A percentile compares a stretch with the other conserved stretches of the same genome.
Conservation (phyloP, 169 alveolate species). For the Cryptosporidium ubiquitum region DNA sequence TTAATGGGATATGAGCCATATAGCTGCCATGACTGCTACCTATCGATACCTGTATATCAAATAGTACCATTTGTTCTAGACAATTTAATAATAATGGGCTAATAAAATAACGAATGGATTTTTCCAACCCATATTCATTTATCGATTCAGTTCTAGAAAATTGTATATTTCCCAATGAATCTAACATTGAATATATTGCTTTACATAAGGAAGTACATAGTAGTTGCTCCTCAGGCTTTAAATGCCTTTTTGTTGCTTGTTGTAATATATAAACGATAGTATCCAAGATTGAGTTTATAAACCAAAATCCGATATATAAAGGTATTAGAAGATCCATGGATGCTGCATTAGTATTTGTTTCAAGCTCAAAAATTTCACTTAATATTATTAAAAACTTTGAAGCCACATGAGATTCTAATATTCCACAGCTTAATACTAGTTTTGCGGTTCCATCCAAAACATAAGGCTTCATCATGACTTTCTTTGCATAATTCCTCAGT, state of each 20-base stretch:
- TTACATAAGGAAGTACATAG: slow-evolving; percentile 38
- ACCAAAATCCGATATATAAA: slow-evolving; percentile 59
- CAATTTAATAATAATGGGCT: slow-evolving; percentile 3
- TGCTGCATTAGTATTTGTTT: slow-evolving; percentile 15
- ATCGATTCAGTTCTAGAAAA: slow-evolving; percentile 39
- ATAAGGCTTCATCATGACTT: slow-evolving; percentile 11
- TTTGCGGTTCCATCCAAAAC: slow-evolving; percentile 45
- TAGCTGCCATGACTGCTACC: slow-evolving; percentile 69
- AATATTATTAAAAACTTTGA: slow-evolving; percentile 45
- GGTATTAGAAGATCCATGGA: slow-evolving; percentile 59
- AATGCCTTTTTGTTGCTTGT: slow-evolving; percentile 46
- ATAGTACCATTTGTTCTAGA: slow-evolving; percentile 34
- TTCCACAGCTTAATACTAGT: slow-evolving; percentile 54
- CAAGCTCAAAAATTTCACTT: slow-evolving; percentile 30
- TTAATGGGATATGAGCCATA: slow-evolving; percentile 63
- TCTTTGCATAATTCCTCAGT: slow-evolving; percentile 21
- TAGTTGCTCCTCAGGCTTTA: slow-evolving; percentile 40
- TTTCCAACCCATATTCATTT: slow-evolving; percentile 43
- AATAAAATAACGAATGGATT: slow-evolving; percentile 32
- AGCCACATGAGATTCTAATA: slow-evolving; percentile 64
- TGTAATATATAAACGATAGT: slow-evolving; percentile 43
- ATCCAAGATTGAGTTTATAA: slow-evolving; percentile 25
- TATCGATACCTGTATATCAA: slow-evolving; percentile 59
- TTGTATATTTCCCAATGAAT: slow-evolving; percentile 28
- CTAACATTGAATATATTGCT: slow-evolving; percentile 38